Base-by-base conservation (phyloP, 768 basidiomycete species). In the Russula lepida region DNA sequence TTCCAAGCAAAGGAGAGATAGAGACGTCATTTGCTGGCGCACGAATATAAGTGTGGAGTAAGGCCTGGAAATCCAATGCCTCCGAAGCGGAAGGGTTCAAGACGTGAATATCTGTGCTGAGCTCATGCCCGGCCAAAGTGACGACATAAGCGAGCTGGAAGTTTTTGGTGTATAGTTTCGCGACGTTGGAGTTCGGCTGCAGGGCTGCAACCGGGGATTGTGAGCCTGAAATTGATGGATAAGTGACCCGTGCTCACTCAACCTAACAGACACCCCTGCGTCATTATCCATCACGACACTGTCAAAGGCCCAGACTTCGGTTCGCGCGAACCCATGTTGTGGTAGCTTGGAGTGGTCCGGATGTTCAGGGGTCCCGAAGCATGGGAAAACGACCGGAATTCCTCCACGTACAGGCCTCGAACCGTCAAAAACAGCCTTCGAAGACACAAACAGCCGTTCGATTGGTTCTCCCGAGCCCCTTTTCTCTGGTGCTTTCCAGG, bases 261-360 rank as follows among this genome's bases (percentile, higher is more conserved):
- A 75, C 65, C 82, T 80, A 47, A 92, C 81, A n/a, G 86, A 87
- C 1, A 94, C 88, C 12, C 82, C 81, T 35, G 80, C 78, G 2
- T 80, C 81, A 56, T 86, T 82, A 67, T 92, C 88, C 77, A 79
- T 77, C 25, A 89, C 77, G 13, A 81, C 74, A 47, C 76, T 72
- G 62, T 84, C 81, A 69, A 85, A 85, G 15, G 74, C 73, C 97
- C 97, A 98, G 32, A 68, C 70, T 39, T 82, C 79, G 64, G 78
- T 92, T 44, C 97, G 78, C 6, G 92, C 95, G 70, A 95, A 98
- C 0, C 97, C 97, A 71, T 98, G 97, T 72, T 97, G 94, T 6
- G 77, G 58, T 6, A 99, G 77, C 49, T 80, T 81, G 23, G 71
- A 66, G 71, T 94, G 90, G 52, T 85, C 89, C 28, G 79, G 80